Base-by-base conservation (phyloP, 1,139 yeast genomes). In the Candida albicans region DNA sequence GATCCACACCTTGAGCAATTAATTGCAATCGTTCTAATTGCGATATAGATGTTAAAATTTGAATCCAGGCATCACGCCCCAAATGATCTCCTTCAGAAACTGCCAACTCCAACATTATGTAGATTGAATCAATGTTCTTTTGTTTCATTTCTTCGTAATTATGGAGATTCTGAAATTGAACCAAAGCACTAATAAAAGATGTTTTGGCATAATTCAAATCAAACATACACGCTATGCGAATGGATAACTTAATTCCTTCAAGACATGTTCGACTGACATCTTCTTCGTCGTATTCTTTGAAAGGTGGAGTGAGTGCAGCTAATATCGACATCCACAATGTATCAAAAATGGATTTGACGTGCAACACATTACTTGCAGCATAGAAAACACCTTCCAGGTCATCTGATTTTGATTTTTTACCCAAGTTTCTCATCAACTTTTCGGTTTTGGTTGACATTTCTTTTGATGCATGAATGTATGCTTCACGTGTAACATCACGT, bases 311-410 rank as follows among this genome's bases (percentile, higher is more conserved):
- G 42, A 95, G 74, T 0, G 96, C 97, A 5, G 97, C 99, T 52
- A 95, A 73, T 42, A 93, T 79, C 0, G 97, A 89, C 97, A 93
- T 90, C 99, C 99, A 95, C 40, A 88, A 72, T 11, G 89, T 89
- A 56, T 91, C 97, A 66, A 93, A 93, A 60, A 95, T 88, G 1
- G 97, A 93, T 57, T 81, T 86, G 18, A 91, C 96, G 61, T 93
- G 97, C 52, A 89, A 95, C 14, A 88, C 81, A 59, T 87, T 93
- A 3, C 93, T 83, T 0, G 96, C 79, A 4, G 68, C 73, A 48
- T 71, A 68, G 43, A 69, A 73, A 1, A 66, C 60, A 9, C 61
- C 63, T 34, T 57, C 57, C 37, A 33, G 46, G 22, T 35, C 22
- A 18, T 64, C 68, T 7, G 65, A 59, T 38, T 67, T 65, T 40